Percentiles rank a stretch among this genome's conserved stretches.
Conservation (phyloP, 148 eudicot genomes). For the Camellia japonica region DNA sequence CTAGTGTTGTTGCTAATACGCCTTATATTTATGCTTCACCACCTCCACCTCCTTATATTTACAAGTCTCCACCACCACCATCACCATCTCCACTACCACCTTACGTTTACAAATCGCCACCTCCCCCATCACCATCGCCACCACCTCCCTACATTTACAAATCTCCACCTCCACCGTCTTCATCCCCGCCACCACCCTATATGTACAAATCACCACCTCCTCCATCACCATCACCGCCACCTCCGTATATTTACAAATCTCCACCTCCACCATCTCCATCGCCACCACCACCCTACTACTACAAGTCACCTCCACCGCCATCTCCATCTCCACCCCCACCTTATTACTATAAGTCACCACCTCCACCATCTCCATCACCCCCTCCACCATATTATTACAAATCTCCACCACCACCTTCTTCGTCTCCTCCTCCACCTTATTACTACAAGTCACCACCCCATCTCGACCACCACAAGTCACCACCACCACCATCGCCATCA, state of each 20-base stretch:
- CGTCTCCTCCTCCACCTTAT: slow-evolving; percentile 16
- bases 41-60: neutral
- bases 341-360: neutral
- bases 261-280: slow-evolving; percentile 7
- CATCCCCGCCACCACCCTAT: neutral
- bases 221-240: neutral
- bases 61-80: slow-evolving; percentile 11
- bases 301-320: neutral
- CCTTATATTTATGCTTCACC: slow-evolving; percentile 13
- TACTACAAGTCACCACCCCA: slow-evolving; percentile 19
- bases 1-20: neutral
- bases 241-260: neutral
- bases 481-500: slow-evolving; percentile 7
- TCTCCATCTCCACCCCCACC: neutral
- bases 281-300: neutral
- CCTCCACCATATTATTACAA: slow-evolving; percentile 12
- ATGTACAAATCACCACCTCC: neutral
- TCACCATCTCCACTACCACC: neutral
- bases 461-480: slow-evolving; percentile 15
- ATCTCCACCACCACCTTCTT: slow-evolving; percentile 22
- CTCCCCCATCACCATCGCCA: slow-evolving; percentile 5
- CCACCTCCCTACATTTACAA: slow-evolving; percentile 5
- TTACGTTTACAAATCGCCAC: neutral
- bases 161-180: slow-evolving; percentile 4
- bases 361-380: slow-evolving; percentile 6